A percentile compares a stretch with the other conserved stretches of the same genome.
Conservation (phyloP, 2,329 filamentous ascomycete genomes). For the Annulohypoxylon truncatum region DNA sequence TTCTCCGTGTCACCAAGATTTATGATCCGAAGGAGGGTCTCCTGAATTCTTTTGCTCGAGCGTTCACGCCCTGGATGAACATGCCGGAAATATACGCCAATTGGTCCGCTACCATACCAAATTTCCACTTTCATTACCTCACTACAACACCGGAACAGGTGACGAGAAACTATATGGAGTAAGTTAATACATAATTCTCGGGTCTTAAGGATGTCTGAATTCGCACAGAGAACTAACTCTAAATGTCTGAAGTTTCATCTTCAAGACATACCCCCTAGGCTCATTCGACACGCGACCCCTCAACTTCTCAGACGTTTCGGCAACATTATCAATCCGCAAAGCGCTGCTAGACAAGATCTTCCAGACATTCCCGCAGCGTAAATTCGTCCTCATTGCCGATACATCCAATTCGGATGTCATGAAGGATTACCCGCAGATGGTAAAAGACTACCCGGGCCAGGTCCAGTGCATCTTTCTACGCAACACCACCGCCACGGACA, state of each 20-base stretch:
- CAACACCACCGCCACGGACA: slow-evolving; percentile 78
- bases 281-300: slow-evolving; percentile 82
- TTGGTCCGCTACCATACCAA: slow-evolving; percentile 73
- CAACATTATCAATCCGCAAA: slow-evolving; percentile 76
- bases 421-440: slow-evolving; percentile 71
- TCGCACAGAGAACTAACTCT: neutral
- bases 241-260: slow-evolving; percentile 67
- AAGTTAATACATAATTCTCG: slow-evolving; percentile 15
- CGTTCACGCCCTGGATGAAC: slow-evolving; percentile 79
- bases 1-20: slow-evolving; percentile 83
- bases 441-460: slow-evolving; percentile 73
- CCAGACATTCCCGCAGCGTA: slow-evolving; percentile 77
- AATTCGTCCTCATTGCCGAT: slow-evolving; percentile 81
- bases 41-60: slow-evolving; percentile 78
- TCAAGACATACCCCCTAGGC: slow-evolving; percentile 79
- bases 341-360: slow-evolving; percentile 78
- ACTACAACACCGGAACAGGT: slow-evolving; percentile 84
- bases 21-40: slow-evolving; percentile 80
- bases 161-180: slow-evolving; percentile 81
- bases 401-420: slow-evolving; percentile 83
- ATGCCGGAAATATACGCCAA: slow-evolving; percentile 84
- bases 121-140: slow-evolving; percentile 84
- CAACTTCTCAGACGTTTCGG: slow-evolving; percentile 81
- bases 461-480: slow-evolving; percentile 83
- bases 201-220: neutral